Evolutionary conservation across 2,329 filamentous ascomycete genomes (phyloP), one percentile per base, ranked within the genome.

Genomic region (Fusarium graminum): DNA sequence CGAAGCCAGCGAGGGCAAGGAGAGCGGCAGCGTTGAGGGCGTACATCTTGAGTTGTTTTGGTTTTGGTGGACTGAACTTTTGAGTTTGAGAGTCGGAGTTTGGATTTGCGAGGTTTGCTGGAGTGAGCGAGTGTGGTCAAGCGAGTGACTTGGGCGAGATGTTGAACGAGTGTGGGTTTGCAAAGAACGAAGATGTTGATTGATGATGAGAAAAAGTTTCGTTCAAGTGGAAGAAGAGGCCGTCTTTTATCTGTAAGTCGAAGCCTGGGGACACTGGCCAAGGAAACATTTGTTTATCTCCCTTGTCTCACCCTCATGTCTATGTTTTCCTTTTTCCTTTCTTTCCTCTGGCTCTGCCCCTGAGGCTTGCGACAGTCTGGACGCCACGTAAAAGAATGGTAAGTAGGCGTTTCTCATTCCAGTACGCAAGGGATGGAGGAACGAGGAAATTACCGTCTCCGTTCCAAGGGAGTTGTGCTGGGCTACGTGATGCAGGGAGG

Each of bases 91-190:
- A n/a, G 14, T 36, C n/a, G 36, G 63, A 52, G 47, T 66, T 66
- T 67, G 11, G 26, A 52, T 26, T 59, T 63, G 51, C 42, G 41
- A 53, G 32, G 32, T 44, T 58, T 67, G 53, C 32, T 50, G 45
- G 47, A 52, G n/a, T 44, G 50, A 59, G 34, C 12, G 49, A 59
- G n/a, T 49, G 43, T 51, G 49, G 44, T 49, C 52, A 60, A 74
- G 63, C 51, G 72, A 74, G 68, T 67, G 72, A 72, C 70, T 72
- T 43, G 57, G 64, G 70, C 62, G 61, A 67, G 60, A 44, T 58
- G 66, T 36, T 51, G 55, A 65, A 67, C 44, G 67, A 70, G 57
- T 40, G 67, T 65, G 54, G n/a, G 29, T 46, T 58, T 58, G 30
- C 52, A 56, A 62, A 41, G 17, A 59, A 49, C 40, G 45, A 66